Conservation (phyloP, 306 rosid species). For the Elaeagnus macrophylla region DNA sequence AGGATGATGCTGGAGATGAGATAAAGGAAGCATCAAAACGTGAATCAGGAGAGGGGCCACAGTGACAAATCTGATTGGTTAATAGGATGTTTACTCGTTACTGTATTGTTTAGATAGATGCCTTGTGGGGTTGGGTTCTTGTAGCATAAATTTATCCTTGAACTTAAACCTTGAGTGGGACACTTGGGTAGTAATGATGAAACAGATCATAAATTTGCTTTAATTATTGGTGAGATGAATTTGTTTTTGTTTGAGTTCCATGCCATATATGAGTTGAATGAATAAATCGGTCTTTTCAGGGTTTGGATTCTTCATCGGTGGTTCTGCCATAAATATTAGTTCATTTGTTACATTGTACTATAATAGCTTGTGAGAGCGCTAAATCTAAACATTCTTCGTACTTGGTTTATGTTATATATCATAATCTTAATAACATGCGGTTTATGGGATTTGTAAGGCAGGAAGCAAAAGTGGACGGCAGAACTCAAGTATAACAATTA, state of each 20-base stretch:
- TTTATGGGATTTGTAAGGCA: too few relatives aligned
- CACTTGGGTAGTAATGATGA: constrained; percentile 31
- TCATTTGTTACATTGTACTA: too few relatives aligned
- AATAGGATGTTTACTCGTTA: constrained; percentile 31
- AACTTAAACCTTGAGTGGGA: constrained; percentile 31
- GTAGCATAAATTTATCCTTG: constrained; percentile 33
- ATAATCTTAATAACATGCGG: too few relatives aligned
- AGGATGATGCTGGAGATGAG: constrained; percentile 95
- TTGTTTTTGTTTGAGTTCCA: constrained; percentile 30
- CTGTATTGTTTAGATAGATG: constrained; percentile 35
- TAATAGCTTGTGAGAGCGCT: too few relatives aligned
- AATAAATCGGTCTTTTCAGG: neutral
- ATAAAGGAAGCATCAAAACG: constrained; percentile 86
- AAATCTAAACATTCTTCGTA: too few relatives aligned
- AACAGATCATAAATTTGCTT: constrained; percentile 34
- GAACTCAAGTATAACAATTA: too few relatives aligned
- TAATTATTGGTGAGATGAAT: constrained; percentile 31
- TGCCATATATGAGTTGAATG: constrained; percentile 1
- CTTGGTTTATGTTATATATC: too few relatives aligned
- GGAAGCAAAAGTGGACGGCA: too few relatives aligned
- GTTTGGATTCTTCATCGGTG: neutral
- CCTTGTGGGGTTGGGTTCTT: constrained; percentile 24
- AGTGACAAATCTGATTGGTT: constrained; percentile 22
- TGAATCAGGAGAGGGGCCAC: constrained; percentile 52
- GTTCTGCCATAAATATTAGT: neutral